These are phyloP conservation scores for Candida anutae DNA, from an alignment of 1,139 yeast genomes.

Conservation along the genomic window DNA sequence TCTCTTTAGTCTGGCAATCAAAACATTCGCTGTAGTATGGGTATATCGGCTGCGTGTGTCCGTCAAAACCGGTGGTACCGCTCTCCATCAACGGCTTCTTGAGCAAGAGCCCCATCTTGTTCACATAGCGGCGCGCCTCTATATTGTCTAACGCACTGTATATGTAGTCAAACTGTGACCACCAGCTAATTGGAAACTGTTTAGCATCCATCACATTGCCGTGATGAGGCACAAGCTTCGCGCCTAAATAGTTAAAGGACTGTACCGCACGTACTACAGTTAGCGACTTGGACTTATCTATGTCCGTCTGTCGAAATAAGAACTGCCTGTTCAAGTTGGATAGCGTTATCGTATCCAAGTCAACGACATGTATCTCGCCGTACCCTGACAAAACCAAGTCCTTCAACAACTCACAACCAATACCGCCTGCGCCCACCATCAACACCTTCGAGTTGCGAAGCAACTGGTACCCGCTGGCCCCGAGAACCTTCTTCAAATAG, in stretches of 20 bases:
- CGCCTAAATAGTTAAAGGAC: slow-evolving; percentile 58
- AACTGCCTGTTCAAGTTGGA: slow-evolving; percentile 92
- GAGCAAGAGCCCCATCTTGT: slow-evolving; percentile 68
- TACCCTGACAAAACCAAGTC: slow-evolving; percentile 77
- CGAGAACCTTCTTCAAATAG: slow-evolving; percentile 37
- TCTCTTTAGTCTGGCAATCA: slow-evolving; percentile 80
- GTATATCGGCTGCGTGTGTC: slow-evolving; percentile 86
- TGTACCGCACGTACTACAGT: slow-evolving; percentile 82
- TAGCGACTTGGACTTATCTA: slow-evolving; percentile 74
- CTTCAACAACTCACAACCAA: slow-evolving; percentile 91
- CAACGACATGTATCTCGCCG: slow-evolving; percentile 87
- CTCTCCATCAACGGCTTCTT: slow-evolving; percentile 79
- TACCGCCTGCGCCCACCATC: slow-evolving; percentile 98
- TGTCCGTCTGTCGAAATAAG: slow-evolving; percentile 77
- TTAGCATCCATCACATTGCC: slow-evolving; percentile 80
- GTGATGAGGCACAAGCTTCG: slow-evolving; percentile 73
- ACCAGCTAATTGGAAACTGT: slow-evolving; percentile 73
- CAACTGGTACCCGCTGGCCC: slow-evolving; percentile 23
- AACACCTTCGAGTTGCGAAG: slow-evolving; percentile 52
- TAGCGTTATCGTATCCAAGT: slow-evolving; percentile 87
- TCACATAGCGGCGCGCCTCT: slow-evolving; percentile 88
- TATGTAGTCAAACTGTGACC: slow-evolving; percentile 65
- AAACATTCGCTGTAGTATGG: slow-evolving; percentile 86
- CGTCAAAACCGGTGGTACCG: slow-evolving; percentile 92
- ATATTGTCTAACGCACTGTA: slow-evolving; percentile 92